phyloP scores from a whole-genome alignment of 2,329 filamentous ascomycete species.

The Neofusicoccum ribis region DNA sequence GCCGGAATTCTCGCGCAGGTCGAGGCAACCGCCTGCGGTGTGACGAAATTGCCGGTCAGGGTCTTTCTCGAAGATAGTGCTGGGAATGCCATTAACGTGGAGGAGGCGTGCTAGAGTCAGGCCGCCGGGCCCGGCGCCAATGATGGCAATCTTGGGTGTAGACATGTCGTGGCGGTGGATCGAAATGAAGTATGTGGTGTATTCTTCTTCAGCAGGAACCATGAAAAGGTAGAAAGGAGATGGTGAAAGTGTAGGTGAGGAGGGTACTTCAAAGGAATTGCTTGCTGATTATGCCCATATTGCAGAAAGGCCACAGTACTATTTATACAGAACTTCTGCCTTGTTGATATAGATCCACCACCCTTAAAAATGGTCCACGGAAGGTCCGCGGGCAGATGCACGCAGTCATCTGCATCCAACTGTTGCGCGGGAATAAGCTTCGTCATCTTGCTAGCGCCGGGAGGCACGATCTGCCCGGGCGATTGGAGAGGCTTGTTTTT shows the following conservation, averaged over 20 bases:
- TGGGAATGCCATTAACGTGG: conserved; percentile 46
- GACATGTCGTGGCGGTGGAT: conserved; percentile 26
- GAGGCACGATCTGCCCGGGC: too few species aligned
- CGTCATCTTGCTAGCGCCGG: background rate
- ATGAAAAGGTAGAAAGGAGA: background rate
- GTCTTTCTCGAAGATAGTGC: conserved; percentile 51
- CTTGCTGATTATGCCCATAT: background rate
- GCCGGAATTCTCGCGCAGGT: conserved; percentile 55
- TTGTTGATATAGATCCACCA: background rate
- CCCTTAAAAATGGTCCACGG: background rate
- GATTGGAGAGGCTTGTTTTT: background rate
- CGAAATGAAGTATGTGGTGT: background rate
- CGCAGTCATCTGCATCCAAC: background rate
- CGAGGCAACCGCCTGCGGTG: conserved; percentile 55
- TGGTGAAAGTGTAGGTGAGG: background rate
- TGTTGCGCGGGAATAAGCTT: background rate
- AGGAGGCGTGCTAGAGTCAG: conserved; percentile 57
- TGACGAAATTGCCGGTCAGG: conserved; percentile 43
- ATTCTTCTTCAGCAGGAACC: background rate
- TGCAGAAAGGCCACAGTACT: background rate
- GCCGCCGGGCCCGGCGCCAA: conserved; percentile 46
- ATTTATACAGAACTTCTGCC: background rate
- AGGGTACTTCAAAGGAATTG: background rate
- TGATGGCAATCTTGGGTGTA: conserved; percentile 36
- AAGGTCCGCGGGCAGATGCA: background rate